Conservation (phyloP, 2,329 filamentous ascomycete genomes). For the Microdochium bolleyi region DNA sequence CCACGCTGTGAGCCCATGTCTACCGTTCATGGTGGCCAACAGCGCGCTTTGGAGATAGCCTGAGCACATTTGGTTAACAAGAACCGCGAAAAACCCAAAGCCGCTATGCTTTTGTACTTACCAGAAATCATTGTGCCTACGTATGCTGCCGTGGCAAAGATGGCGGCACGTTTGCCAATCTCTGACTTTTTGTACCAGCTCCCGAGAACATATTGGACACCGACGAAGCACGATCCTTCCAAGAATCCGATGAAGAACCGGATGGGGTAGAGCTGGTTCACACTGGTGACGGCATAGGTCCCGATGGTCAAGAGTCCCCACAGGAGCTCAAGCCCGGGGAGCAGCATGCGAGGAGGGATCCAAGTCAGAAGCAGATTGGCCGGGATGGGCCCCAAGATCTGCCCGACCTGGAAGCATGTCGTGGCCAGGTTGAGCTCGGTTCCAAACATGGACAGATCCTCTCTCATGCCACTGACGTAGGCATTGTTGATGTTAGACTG, state of each 20-base stretch:
- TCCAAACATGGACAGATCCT: slow-evolving; percentile 17
- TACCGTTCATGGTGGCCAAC: slow-evolving; percentile 36
- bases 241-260: slow-evolving; percentile 29
- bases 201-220: slow-evolving; percentile 34
- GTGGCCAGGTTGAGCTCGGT: slow-evolving; percentile 18
- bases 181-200: slow-evolving; percentile 32
- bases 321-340: slow-evolving; percentile 22
- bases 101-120: slow-evolving; percentile 27
- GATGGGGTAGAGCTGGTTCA: slow-evolving; percentile 26
- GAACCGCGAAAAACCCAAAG: slow-evolving; percentile 41
- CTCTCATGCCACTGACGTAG: slow-evolving; percentile 27
- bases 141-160: slow-evolving; percentile 22
- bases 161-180: slow-evolving; percentile 36
- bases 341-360: slow-evolving; percentile 24
- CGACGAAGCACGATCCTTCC: slow-evolving; percentile 30
- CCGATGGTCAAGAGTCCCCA: slow-evolving; percentile 25
- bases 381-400: slow-evolving; percentile 25
- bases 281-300: slow-evolving; percentile 20
- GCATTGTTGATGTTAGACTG: slow-evolving; percentile 20
- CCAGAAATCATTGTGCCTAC: slow-evolving; percentile 30
- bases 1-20: slow-evolving; percentile 42
- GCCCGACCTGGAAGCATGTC: slow-evolving; percentile 24
- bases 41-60: slow-evolving; percentile 47
- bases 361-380: slow-evolving; percentile 27
- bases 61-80: slow-evolving; percentile 28